Percentiles rank a stretch among this genome's conserved stretches.
Evolutionary conservation across 768 basidiomycete species (phyloP).

Genomic region (Collybiopsis confluens): DNA sequence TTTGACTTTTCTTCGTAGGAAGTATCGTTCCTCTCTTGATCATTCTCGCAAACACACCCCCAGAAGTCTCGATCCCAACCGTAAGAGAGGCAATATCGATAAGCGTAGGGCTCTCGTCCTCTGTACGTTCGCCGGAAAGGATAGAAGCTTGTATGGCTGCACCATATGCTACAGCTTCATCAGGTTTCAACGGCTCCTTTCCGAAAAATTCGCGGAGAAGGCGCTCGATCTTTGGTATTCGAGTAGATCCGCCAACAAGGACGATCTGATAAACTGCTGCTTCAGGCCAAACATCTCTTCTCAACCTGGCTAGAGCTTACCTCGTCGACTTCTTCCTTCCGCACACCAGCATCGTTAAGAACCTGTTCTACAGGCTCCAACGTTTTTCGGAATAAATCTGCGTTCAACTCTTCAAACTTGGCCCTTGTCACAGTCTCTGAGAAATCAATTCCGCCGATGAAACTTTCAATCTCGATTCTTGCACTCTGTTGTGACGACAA

Average conservation of each 20-base stretch:
- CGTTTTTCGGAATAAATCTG: constrained; percentile 79
- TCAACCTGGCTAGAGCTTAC: constrained; percentile 21
- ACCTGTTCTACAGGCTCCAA: constrained; percentile 85
- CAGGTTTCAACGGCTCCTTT: constrained; percentile 96
- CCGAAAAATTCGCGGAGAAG: constrained; percentile 97
- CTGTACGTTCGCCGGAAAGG: constrained; percentile 86
- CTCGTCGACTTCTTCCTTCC: constrained; percentile 75
- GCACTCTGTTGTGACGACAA: constrained; percentile 46
- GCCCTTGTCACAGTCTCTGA: constrained; percentile 76
- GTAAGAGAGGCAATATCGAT: constrained; percentile 96
- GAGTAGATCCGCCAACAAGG: constrained; percentile 83
- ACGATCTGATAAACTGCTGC: constrained; percentile 27
- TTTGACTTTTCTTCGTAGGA: constrained; percentile 95
- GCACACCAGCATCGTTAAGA: constrained; percentile 73
- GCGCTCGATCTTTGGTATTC: constrained; percentile 98
- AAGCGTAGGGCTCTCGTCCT: constrained; percentile 71
- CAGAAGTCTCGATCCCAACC: constrained; percentile 98
- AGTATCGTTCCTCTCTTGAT: constrained; percentile 97
- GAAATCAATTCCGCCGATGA: constrained; percentile 73
- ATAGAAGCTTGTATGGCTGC: constrained; percentile 98
- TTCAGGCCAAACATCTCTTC: neutral
- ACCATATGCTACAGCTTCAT: constrained; percentile 98
- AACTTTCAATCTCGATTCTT: constrained; percentile 62
- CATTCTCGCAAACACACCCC: constrained; percentile 96
- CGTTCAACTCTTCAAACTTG: constrained; percentile 84